A percentile compares a stretch with the other conserved stretches of the same genome.
phyloP scores from a whole-genome alignment of 1,284 basidiomycete genomes.

The Kalmanozyma brasiliensis region DNA sequence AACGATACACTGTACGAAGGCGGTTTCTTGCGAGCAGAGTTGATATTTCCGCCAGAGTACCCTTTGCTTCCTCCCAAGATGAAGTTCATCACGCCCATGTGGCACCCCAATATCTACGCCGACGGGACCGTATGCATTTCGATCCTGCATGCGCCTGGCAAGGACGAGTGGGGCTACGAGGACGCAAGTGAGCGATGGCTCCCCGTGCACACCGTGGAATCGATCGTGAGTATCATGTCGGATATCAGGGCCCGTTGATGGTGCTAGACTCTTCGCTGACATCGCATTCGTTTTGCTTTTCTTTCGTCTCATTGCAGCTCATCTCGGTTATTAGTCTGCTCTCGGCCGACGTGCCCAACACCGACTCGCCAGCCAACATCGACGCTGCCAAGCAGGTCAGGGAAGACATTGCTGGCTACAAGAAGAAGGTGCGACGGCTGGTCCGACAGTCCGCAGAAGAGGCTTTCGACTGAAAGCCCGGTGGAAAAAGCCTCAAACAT shows the following conservation, averaged over 20 bases:
- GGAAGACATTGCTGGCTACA: slow-evolving; percentile 64
- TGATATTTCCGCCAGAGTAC: slow-evolving; percentile 71
- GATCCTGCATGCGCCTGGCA: slow-evolving; percentile 95
- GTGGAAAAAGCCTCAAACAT: too few relatives aligned
- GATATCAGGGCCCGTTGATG: too few relatives aligned
- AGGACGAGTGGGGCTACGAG: slow-evolving; percentile 98
- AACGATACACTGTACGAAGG: slow-evolving; percentile 68
- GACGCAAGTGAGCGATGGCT: slow-evolving; percentile 97
- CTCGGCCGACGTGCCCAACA: slow-evolving; percentile 89
- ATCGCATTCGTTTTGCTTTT: not conserved
- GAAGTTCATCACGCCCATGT: slow-evolving; percentile 94
- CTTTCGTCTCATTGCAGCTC: slow-evolving; percentile 73
- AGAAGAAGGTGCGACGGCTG: slow-evolving; percentile 65
- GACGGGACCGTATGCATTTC: slow-evolving; percentile 94
- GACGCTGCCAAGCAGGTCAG: slow-evolving; percentile 75
- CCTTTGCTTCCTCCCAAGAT: slow-evolving; percentile 93
- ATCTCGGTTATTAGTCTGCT: slow-evolving; percentile 95
- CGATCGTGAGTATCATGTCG: slow-evolving; percentile 93
- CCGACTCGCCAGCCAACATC: slow-evolving; percentile 95
- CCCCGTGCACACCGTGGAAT: slow-evolving; percentile 95
- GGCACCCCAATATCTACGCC: slow-evolving; percentile 94
- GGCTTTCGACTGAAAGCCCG: slow-evolving; percentile 38
- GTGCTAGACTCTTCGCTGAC: too few relatives aligned
- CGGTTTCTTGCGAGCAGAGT: slow-evolving; percentile 65
- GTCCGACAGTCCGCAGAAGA: slow-evolving; percentile 66